phyloP scores from a whole-genome alignment of 352 stramenopile species.

The Phytophthora constricta region DNA sequence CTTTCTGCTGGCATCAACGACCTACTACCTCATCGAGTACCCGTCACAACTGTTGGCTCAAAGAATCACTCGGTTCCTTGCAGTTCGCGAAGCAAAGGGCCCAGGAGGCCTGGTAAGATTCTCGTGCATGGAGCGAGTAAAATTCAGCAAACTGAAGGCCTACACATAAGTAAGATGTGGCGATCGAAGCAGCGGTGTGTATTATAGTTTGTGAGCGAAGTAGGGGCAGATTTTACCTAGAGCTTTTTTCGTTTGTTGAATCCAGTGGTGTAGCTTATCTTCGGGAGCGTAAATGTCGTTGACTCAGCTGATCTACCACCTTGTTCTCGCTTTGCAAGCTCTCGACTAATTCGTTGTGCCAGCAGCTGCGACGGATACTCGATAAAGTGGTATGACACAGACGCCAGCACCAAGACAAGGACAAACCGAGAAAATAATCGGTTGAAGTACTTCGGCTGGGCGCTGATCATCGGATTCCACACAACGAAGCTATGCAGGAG shows the following conservation, averaged over 20 bases:
- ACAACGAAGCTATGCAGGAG: slow-evolving; percentile 53
- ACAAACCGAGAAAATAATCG: slow-evolving; percentile 41
- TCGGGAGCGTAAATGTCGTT: no score
- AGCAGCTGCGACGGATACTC: slow-evolving; percentile 58
- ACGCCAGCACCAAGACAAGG: slow-evolving; percentile 38
- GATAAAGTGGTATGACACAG: slow-evolving; percentile 42
- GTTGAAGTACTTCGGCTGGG: slow-evolving; percentile 43
- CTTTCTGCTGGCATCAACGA: slow-evolving; percentile 34
- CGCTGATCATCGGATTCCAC: slow-evolving; percentile 16
- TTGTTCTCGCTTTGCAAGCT: slow-evolving; percentile 14
- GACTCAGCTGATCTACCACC: no score
- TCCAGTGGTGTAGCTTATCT: no score
- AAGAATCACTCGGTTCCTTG: slow-evolving; percentile 39
- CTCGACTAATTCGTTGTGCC: slow-evolving; percentile 40
- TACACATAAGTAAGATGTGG: slow-evolving; percentile 4
- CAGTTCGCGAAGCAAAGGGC: slow-evolving; percentile 19
- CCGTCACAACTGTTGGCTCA: slow-evolving; percentile 51
- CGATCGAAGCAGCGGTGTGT: not conserved
- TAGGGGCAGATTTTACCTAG: not conserved
- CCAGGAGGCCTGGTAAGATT: slow-evolving; percentile 12
- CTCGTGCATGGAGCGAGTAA: slow-evolving; percentile 27
- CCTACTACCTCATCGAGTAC: slow-evolving; percentile 53
- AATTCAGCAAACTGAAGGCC: slow-evolving; percentile 12
- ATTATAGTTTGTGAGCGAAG: not conserved
- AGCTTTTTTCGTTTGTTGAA: no score